Evolutionary conservation across 805 yeast genomes (phyloP), one percentile per base, ranked within the genome.

Genomic region (Suhomyces sp.): DNA sequence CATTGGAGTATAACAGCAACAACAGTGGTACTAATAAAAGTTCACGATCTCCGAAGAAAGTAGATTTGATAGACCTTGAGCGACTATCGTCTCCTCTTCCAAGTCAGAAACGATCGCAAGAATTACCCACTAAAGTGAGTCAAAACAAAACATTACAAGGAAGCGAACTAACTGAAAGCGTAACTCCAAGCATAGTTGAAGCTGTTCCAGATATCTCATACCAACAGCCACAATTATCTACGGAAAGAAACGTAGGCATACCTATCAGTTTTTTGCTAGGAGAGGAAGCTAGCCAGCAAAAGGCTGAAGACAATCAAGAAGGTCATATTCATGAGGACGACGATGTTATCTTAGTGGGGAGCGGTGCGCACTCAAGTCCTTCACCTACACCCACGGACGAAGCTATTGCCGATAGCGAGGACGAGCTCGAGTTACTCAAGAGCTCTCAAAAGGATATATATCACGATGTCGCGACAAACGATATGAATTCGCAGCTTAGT

Each of bases 381-480:
- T 38, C 42, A 38, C 46, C 46, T 42, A 19, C 26, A n/a, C 31
- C 23, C 31, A 23, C 46, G 19, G 46, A 42, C 31, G 46, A 23
- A 13, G 31, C 46, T 4, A 35, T 57, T 13, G 58, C 54, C 8
- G 58, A 57, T 33, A 57, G 60, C 36, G 56, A 57, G 40, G 59
- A 54, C 36, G 59, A 55, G 42, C 23, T 50, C 8, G 54, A 51
- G 27, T 47, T 46, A 9, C 40, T 57, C 10, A 29, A 52, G 6
- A 57, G 57, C 33, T 54, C 57, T 4, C 57, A 54, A 41, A 13
- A 24, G 7, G 48, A 41, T 8, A n/a, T 15, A 24, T 27, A 38
- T n/a, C 15, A 29, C 7, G 17, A 19, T 17, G 42, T 12, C n/a
- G 42, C 19, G 12, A 13, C 12, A n/a, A 19, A n/a, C 3, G 27